Conservation (phyloP, 192 early-diverging fungal species). For the Coemansia sp. region DNA sequence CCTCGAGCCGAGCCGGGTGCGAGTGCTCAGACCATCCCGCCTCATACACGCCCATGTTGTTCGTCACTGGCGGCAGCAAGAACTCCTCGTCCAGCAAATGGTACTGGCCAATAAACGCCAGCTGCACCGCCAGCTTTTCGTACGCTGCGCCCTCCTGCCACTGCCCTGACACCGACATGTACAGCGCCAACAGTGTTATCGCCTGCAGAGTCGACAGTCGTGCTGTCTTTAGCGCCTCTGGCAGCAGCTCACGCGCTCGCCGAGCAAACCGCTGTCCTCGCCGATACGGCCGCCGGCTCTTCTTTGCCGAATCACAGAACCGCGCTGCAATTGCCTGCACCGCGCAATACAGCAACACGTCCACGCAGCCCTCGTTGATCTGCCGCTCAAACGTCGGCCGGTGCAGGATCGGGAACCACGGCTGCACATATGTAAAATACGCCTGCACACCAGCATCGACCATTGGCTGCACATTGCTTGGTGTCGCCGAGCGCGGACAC, state of each 20-base stretch:
- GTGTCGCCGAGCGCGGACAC: neutral
- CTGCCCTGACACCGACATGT: constrained; percentile 46
- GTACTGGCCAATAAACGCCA: constrained; percentile 52
- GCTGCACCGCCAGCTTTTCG: constrained; percentile 48
- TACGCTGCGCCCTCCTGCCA: constrained; percentile 51
- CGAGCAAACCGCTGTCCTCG: constrained; percentile 35
- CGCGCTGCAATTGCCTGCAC: constrained; percentile 45
- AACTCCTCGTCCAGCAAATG: constrained; percentile 55
- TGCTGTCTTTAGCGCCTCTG: constrained; percentile 13
- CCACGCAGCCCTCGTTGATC: constrained; percentile 31
- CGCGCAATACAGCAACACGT: constrained; percentile 36
- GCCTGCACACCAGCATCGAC: constrained; percentile 34
- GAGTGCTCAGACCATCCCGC: constrained; percentile 50
- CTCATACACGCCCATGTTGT: constrained; percentile 49
- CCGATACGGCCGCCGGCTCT: constrained; percentile 18
- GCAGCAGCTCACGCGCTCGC: constrained; percentile 26
- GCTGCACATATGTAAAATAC: constrained; percentile 52
- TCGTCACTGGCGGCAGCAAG: constrained; percentile 41
- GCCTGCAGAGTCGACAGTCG: constrained; percentile 44
- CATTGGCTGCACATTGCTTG: constrained; percentile 1
- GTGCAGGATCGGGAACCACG: constrained; percentile 52
- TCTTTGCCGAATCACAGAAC: constrained; percentile 9
- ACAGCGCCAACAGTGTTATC: constrained; percentile 32
- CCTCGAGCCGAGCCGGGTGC: constrained; percentile 41
- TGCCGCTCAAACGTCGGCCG: constrained; percentile 49